Percentiles rank a stretch among this genome's conserved stretches.
phyloP scores from a whole-genome alignment of 2,329 filamentous ascomycete genomes.

The Penicillium corylophilum region DNA sequence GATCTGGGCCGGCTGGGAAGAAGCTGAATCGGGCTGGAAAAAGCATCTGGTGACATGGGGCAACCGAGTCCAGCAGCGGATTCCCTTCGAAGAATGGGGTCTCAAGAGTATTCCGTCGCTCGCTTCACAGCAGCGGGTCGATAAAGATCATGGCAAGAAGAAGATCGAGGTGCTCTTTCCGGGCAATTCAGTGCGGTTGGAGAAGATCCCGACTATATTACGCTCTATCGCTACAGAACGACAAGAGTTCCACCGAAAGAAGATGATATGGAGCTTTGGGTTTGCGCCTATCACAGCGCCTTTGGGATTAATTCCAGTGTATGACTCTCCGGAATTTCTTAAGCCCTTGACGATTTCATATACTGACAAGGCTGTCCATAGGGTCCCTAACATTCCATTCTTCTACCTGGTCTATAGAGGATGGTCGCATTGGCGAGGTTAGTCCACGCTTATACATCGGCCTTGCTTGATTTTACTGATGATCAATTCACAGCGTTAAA shows the following conservation, averaged over 20 bases:
- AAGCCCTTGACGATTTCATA: background rate
- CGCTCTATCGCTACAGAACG: conserved; percentile 73
- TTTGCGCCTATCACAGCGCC: conserved; percentile 82
- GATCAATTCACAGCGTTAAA: conserved; percentile 58
- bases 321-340: conserved; percentile 38
- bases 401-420: conserved; percentile 90
- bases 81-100: conserved; percentile 97
- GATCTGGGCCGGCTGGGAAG: conserved; percentile 85
- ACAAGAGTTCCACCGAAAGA: conserved; percentile 71
- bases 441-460: conserved; percentile 20
- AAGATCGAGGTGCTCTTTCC: conserved; percentile 71
- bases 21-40: conserved; percentile 82
- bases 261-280: conserved; percentile 75
- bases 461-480: conserved; percentile 12
- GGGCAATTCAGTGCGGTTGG: conserved; percentile 62
- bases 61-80: conserved; percentile 78
- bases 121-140: conserved; percentile 63
- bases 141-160: conserved; percentile 64
- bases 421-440: conserved; percentile 81
- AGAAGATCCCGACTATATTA: conserved; percentile 65
- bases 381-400: conserved; percentile 90
- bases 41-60: conserved; percentile 81
- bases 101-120: conserved; percentile 90
- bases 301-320: conserved; percentile 82
- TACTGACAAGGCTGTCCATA: conserved; percentile 38